phyloP scores from a whole-genome alignment of 2,329 filamentous ascomycete genomes.

The Tolypocladium pustulatum region DNA sequence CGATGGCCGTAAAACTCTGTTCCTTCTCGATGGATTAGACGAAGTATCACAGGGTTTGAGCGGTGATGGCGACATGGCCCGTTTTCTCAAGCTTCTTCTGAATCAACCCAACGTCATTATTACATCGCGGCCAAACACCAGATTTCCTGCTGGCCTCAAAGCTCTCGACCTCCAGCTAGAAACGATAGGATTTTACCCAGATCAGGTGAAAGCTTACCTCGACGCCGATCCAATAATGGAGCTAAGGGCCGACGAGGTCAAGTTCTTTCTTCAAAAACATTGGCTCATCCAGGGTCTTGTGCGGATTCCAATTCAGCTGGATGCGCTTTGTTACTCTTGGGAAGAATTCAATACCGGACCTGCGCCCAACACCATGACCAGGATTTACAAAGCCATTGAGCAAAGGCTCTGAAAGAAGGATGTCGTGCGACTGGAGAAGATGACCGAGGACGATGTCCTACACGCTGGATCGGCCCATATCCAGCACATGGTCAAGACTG shows the following conservation, averaged over 20 bases:
- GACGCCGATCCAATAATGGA: slow-evolving; percentile 2
- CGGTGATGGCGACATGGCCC: slow-evolving; percentile 4
- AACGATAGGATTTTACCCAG: slow-evolving; percentile 25
- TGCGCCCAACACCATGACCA: slow-evolving; percentile 24
- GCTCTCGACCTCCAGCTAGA: slow-evolving; percentile 24
- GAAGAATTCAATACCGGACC: slow-evolving; percentile 5
- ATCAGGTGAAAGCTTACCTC: slow-evolving; percentile 24
- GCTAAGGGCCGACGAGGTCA: slow-evolving; percentile 12
- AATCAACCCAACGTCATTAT: slow-evolving; percentile 26
- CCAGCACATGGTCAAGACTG: slow-evolving; percentile 1
- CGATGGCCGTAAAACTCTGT: too few species aligned
- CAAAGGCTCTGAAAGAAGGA: slow-evolving; percentile 28
- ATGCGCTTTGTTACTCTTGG: slow-evolving; percentile 31
- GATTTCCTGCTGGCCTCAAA: slow-evolving; percentile 2
- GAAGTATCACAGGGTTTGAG: slow-evolving; percentile 21
- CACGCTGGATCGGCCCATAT: background rate
- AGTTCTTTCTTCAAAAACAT: slow-evolving; percentile 20
- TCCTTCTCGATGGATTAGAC: slow-evolving; percentile 32
- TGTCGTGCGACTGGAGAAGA: slow-evolving; percentile 16
- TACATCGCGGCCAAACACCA: slow-evolving; percentile 24
- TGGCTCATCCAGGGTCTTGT: slow-evolving; percentile 22
- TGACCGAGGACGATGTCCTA: slow-evolving; percentile 8
- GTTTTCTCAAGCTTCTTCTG: slow-evolving; percentile 19
- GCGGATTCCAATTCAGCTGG: slow-evolving; percentile 31
- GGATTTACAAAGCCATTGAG: slow-evolving; percentile 22